A percentile compares a stretch with the other conserved stretches of the same genome.
These are phyloP conservation scores for Castanopsis chinensis DNA, from an alignment of 306 rosid genomes.

Conservation along the genomic window DNA sequence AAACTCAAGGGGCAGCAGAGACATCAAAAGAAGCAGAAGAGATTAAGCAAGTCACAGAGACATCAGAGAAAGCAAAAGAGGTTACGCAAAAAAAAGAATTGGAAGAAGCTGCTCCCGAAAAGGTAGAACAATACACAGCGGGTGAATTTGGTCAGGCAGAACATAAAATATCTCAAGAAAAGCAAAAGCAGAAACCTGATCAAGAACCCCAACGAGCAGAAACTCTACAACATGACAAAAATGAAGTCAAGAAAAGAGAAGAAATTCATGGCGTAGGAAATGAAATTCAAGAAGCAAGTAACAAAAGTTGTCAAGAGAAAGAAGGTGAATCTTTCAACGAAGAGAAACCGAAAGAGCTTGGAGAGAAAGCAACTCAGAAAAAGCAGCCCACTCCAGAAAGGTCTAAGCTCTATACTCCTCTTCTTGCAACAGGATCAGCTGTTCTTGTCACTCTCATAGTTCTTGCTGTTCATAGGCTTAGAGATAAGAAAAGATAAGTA, in stretches of 20 bases:
- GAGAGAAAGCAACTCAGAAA: constrained; percentile 20
- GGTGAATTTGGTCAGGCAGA: background rate
- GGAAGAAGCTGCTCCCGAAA: background rate
- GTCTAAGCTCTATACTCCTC: constrained; percentile 33
- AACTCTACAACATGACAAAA: background rate
- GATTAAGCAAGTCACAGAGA: constrained; percentile 4
- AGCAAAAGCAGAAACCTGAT: background rate
- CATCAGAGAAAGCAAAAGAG: background rate
- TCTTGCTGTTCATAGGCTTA: constrained; percentile 29
- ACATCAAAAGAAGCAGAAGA: too few species aligned
- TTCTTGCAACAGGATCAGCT: constrained; percentile 56
- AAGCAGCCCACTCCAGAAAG: constrained; percentile 19
- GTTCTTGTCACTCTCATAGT: constrained; percentile 41
- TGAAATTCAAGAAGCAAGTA: constrained; percentile 10
- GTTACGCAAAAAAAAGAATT: background rate
- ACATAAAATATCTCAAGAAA: constrained; percentile 1
- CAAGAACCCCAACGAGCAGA: constrained; percentile 17
- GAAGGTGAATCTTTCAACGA: constrained; percentile 10
- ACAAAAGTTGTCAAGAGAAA: background rate
- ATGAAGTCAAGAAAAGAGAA: constrained; percentile 6
- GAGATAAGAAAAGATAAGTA: constrained; percentile 32
- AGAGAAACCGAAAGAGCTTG: constrained; percentile 18
- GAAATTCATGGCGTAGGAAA: background rate
- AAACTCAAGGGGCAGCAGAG: background rate
- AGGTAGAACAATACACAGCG: background rate